Conservation (phyloP, 2,329 filamentous ascomycete species). For the Trichoderma atrobrunneum region DNA sequence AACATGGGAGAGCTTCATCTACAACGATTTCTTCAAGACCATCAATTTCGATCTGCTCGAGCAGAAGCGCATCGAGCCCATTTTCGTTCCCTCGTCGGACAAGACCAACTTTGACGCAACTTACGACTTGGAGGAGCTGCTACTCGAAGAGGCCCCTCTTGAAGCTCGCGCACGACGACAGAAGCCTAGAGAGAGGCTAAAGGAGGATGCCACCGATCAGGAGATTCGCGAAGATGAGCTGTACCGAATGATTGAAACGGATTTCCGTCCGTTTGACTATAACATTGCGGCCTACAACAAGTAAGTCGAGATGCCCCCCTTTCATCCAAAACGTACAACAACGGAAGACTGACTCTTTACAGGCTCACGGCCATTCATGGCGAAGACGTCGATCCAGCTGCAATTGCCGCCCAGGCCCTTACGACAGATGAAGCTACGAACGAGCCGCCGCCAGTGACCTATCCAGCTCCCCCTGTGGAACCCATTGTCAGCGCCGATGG, state of each 20-base stretch:
- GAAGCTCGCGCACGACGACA: constrained; percentile 90
- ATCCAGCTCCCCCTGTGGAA: constrained; percentile 20
- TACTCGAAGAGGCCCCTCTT: constrained; percentile 90
- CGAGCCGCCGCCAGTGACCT: constrained; percentile 1
- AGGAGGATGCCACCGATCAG: constrained; percentile 90
- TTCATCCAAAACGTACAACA: not conserved
- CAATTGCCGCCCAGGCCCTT: constrained; percentile 43
- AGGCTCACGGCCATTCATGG: constrained; percentile 37
- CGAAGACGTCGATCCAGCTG: not conserved
- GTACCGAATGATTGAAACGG: constrained; percentile 87
- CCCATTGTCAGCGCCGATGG: not conserved
- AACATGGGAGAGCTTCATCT: constrained; percentile 79
- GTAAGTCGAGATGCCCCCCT: constrained; percentile 42
- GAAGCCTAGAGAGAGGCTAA: constrained; percentile 86
- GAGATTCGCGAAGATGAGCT: constrained; percentile 94
- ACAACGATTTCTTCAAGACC: constrained; percentile 83
- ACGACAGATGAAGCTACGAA: constrained; percentile 50
- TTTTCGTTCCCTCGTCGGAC: constrained; percentile 90
- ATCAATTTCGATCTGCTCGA: constrained; percentile 85
- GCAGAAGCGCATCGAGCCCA: constrained; percentile 81
- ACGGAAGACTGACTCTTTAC: not conserved
- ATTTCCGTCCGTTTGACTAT: constrained; percentile 96
- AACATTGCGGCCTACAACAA: constrained; percentile 76
- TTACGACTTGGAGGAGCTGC: constrained; percentile 90
- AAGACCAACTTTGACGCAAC: constrained; percentile 99